Base-by-base conservation (phyloP, 768 basidiomycete species). In the Pleurotus platypus region DNA sequence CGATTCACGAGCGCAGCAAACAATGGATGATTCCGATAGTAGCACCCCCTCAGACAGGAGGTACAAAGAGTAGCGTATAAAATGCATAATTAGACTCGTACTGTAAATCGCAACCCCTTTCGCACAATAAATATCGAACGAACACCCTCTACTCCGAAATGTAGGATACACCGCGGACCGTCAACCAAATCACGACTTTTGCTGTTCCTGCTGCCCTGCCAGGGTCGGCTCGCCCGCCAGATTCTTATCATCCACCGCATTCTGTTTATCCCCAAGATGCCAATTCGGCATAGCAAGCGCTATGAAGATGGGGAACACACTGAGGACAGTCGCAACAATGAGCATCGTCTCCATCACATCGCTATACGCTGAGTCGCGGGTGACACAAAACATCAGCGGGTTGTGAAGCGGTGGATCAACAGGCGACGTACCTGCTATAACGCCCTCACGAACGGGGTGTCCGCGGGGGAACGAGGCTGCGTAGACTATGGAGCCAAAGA, bases 201-300 rank as follows among this genome's bases (percentile, higher is more conserved):
- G 42, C 42, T 45, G n/a, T 16, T 45, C 42, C 15, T 45, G n/a
- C 11, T 16, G n/a, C 2, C 42, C 55, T 22, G 12, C 24, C 66
- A 49, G 61, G 1, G 62, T 60, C 30, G 54, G 50, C 48, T 70
- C 67, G 11, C 73, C 74, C 1, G 66, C 57, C 18, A 75, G 64
- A 58, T 70, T 64, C 2, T 63, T 61, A 38, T 71, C 63, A n/a
- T 90, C 87, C 13, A 87, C 78, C 0, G 87, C 86, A 66, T 90
- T 91, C 69, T 91, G 89, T 42, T 71, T 73, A 62, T 88, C 82
- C 13, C 84, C 83, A 50, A 93, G 82, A 58, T 81, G 77, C 77
- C 83, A 86, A 63, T 89, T 73, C 12, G 82, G 81, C 74, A 88
- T 84, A 55, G 82, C 70, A 61, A 88, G 69, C 2, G 86, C 69